These are phyloP conservation scores for Magnaporthales sp. DNA, from an alignment of 2,329 filamentous ascomycete genomes.

Conservation along the genomic window DNA sequence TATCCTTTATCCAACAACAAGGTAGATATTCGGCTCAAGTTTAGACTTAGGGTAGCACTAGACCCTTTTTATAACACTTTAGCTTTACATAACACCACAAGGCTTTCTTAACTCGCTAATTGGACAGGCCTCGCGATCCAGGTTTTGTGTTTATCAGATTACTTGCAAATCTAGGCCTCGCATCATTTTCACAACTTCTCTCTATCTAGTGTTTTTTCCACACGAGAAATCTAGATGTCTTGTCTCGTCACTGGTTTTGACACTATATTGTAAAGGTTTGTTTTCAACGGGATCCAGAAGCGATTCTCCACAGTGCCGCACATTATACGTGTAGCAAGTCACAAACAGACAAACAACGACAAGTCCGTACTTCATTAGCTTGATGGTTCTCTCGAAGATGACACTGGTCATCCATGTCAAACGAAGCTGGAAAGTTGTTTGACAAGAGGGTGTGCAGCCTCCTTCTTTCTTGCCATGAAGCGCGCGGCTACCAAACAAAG, in stretches of 20 bases:
- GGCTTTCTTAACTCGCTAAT: background rate
- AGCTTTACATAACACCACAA: background rate
- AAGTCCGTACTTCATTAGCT: background rate
- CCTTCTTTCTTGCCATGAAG: background rate
- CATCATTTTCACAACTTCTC: background rate
- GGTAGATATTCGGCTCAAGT: background rate
- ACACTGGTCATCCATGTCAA: too few relatives aligned
- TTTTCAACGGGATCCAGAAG: background rate
- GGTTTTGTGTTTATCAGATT: background rate
- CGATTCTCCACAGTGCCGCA: background rate
- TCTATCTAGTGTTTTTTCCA: background rate
- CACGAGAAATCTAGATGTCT: background rate
- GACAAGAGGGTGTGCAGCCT: background rate
- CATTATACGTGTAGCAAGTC: background rate
- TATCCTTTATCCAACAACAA: background rate
- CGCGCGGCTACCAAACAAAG: background rate
- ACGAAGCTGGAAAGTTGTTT: background rate
- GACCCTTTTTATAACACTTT: background rate
- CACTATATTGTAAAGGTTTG: background rate
- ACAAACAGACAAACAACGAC: background rate
- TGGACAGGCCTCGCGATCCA: background rate
- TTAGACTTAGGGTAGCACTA: background rate
- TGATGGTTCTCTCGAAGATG: background rate
- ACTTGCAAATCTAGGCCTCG: background rate
- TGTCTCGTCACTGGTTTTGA: background rate